Evolutionary conservation across 768 basidiomycete genomes (phyloP), one percentile per base, ranked within the genome.

Genomic region (Rhodotorula graminis): DNA sequence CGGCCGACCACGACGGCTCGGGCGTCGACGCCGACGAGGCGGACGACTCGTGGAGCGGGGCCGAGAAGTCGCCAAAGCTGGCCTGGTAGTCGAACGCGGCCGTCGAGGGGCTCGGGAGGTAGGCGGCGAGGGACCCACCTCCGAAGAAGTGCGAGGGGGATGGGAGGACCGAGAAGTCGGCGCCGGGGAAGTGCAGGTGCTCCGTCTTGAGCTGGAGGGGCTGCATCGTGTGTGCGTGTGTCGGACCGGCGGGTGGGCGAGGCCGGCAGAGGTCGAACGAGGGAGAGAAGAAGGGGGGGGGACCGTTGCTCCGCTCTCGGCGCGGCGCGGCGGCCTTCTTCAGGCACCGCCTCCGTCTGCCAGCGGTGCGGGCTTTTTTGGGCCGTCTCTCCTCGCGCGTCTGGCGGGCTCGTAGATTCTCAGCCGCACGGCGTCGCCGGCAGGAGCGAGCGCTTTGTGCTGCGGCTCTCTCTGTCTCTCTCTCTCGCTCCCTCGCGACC

Each of bases 151-250:
- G 58, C 44, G 65, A 62, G 33, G 61, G 64, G 25, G 70, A 61
- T 55, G 61, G 65, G 46, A 71, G 65, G 14, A 61, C 56, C 29
- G 61, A 59, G 27, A 61, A 65, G 21, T 56, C 46, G 29, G 16
- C 42, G 40, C 23, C 3, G 27, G 15, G 8, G 44, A 27, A 31
- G 21, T 64, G 29, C 16, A 65, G 56, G 47, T 61, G 52, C 53
- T 40, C 37, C 37, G 61, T 66, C 23, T n/a, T 31, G 46, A 63
- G 61, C 21, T 55, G 56, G n/a, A 71, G 70, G 1, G 61, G 12
- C 23, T 66, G 16, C 70, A 71, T 71, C 21, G 53, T 27, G 14
- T 19, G 49, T 15, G 49, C 21, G 37, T 16, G 46, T 4, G 27
- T 31, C 10, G 2, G 40, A 18, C 14, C 14, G 44, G 11, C 8